Base-by-base conservation (phyloP, 176 grass and related monocot genomes). In the Zea luxurians region DNA sequence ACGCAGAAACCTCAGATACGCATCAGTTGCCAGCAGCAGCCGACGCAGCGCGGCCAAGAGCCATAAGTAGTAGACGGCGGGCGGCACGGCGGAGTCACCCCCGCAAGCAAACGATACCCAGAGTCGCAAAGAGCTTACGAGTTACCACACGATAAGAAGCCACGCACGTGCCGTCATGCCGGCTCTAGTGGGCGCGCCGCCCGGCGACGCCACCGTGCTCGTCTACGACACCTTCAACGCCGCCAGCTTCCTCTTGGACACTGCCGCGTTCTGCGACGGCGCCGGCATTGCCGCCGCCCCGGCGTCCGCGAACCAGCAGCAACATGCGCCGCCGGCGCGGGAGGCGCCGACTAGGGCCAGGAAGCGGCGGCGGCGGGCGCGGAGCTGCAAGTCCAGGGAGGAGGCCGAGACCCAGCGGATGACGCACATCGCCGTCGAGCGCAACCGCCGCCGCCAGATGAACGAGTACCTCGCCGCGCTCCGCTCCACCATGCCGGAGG, bases 401-500 rank as follows among this genome's bases (percentile, higher is more conserved):
- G 92, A 99, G 84, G 52, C 89, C 2, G 96, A 99, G 82, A 93
- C 81, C 66, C 96, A 95, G 84, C 87, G 96, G 78, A 91, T 99
- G 90, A 95, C 86, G 21, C 96, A 99, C 90, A 99, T 99, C 89
- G 96, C 96, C 57, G 96, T 99, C 15, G 96, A 99, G 91, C 90
- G 96, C 70, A 99, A 99, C 81, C 96, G 96, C 37, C 92, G 96
- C 11, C 85, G 83, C 37, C 96, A 95, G 83, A 99, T 99, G 92
- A 99, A 99, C 78, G 92, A 93, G 77, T 95, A 99, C 86, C 92
- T 99, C 16, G 57, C 92, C 70, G 48, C 73, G 55, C 87, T 99
- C 71, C 89, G 96, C 36, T 89, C 92, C 10, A 83, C 95, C 78
- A 99, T 99, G 96, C 96, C 96, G 9, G 78, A 85, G 57, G 64